Conservation (phyloP, 2,329 filamentous ascomycete species). For the Aspergillus sp. region DNA sequence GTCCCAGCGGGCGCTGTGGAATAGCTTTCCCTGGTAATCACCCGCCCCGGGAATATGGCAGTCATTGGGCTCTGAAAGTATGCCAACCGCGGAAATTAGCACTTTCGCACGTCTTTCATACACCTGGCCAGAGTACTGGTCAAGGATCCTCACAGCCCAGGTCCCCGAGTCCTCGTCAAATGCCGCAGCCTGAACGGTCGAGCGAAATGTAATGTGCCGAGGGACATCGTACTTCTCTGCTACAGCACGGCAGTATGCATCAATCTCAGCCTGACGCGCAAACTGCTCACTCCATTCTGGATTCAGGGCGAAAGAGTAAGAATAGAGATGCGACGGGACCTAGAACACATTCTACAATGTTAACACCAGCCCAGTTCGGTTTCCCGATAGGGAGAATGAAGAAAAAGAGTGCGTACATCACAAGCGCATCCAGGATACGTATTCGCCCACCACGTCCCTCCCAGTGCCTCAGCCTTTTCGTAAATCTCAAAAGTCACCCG, state of each 20-base stretch:
- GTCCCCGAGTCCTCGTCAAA: neutral
- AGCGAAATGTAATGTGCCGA: conserved; percentile 22
- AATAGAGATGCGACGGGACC: conserved; percentile 43
- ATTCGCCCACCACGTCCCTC: conserved; percentile 38
- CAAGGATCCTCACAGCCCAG: conserved; percentile 6
- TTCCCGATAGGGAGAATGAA: neutral
- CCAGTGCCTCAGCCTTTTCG: conserved; percentile 42
- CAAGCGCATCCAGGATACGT: conserved; percentile 41
- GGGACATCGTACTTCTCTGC: conserved; percentile 21
- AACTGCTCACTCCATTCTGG: conserved; percentile 40
- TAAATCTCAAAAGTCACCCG: conserved; percentile 44
- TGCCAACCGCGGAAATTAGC: conserved; percentile 33
- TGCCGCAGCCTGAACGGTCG: conserved; percentile 18
- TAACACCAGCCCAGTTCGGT: neutral
- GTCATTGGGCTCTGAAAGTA: conserved; percentile 26
- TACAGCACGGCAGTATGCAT: conserved; percentile 25
- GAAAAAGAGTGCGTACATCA: conserved; percentile 25
- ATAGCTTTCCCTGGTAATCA: conserved; percentile 35
- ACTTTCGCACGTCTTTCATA: conserved; percentile 23
- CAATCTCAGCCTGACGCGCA: conserved; percentile 38
- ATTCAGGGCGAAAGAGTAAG: conserved; percentile 45
- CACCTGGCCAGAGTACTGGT: conserved; percentile 1
- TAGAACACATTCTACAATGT: conserved; percentile 12
- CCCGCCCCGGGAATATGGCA: conserved; percentile 32
- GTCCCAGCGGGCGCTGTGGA: conserved; percentile 47